These are phyloP conservation scores for Mangifera indica DNA, from an alignment of 345 rosid species.

Conservation along the genomic window DNA sequence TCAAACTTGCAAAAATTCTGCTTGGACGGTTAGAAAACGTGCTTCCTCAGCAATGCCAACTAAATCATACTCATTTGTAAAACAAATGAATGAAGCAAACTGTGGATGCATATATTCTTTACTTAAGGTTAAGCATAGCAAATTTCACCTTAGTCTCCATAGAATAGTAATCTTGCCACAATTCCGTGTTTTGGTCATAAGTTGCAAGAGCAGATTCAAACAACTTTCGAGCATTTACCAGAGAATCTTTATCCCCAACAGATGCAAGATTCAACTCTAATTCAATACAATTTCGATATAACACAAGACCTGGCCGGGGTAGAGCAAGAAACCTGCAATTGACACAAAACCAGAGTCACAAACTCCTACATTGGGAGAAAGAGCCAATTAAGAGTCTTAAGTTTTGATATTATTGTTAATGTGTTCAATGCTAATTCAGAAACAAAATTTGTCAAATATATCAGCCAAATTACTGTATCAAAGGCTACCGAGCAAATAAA, in stretches of 20 bases:
- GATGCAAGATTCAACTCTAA: constrained; percentile 68
- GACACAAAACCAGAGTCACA: constrained; percentile 11
- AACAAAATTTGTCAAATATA: background rate
- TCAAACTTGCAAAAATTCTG: no score
- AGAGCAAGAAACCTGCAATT: constrained; percentile 69
- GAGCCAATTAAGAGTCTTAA: background rate
- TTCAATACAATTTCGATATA: constrained; percentile 71
- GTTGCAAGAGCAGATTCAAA: constrained; percentile 76
- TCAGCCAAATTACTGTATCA: background rate
- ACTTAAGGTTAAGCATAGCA: background rate
- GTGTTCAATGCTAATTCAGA: background rate
- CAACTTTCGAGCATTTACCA: constrained; percentile 57
- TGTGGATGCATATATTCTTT: background rate
- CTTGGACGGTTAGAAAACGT: background rate
- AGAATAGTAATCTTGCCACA: constrained; percentile 75
- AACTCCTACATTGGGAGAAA: background rate
- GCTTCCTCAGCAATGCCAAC: background rate
- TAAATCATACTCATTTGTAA: background rate
- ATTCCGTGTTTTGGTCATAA: constrained; percentile 53
- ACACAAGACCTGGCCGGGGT: constrained; percentile 70
- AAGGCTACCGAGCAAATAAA: background rate
- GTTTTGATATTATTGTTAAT: background rate
- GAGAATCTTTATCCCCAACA: constrained; percentile 52
- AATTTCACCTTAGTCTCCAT: constrained; percentile 66
- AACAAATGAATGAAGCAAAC: background rate